phyloP scores from a whole-genome alignment of 2,329 filamentous ascomycete species.

The Cladosporium austrohemisphaericum region DNA sequence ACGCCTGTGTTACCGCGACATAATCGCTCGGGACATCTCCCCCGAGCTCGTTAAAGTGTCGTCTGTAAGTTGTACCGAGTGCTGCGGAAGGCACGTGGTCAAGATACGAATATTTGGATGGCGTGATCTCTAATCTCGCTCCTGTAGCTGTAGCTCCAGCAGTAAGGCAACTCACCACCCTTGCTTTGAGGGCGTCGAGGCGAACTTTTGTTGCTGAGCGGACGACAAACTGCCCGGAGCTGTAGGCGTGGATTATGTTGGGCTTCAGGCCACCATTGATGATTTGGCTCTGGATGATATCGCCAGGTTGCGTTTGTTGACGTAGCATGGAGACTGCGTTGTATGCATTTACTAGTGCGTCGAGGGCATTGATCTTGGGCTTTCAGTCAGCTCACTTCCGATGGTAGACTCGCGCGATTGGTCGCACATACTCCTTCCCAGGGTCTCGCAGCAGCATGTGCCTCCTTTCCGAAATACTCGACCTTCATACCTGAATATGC shows the following conservation, averaged over 20 bases:
- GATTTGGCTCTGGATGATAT: slow-evolving; percentile 37
- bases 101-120: slow-evolving; percentile 44
- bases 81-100: slow-evolving; percentile 55
- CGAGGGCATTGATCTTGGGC: slow-evolving; percentile 32
- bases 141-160: slow-evolving; percentile 39
- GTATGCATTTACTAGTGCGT: slow-evolving; percentile 33
- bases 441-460: slow-evolving; percentile 36
- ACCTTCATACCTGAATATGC: slow-evolving; percentile 50
- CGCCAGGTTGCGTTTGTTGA: slow-evolving; percentile 39
- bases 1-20: slow-evolving; percentile 47
- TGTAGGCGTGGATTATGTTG: slow-evolving; percentile 41
- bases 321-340: slow-evolving; percentile 35
- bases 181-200: slow-evolving; percentile 30
- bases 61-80: slow-evolving; percentile 35
- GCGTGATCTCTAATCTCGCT: slow-evolving; percentile 39
- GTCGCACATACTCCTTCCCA: slow-evolving; percentile 25
- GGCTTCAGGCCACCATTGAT: slow-evolving; percentile 29
- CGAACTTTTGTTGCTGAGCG: slow-evolving; percentile 32
- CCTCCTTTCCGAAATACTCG: slow-evolving; percentile 45
- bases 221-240: slow-evolving; percentile 36
- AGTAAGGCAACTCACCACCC: slow-evolving; percentile 42
- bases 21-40: slow-evolving; percentile 38
- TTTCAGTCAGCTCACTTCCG: background rate
- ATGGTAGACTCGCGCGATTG: too few relatives aligned
- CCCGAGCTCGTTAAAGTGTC: slow-evolving; percentile 32